Percentiles rank a stretch among this genome's conserved stretches.
phyloP scores from a whole-genome alignment of 306 rosid genomes.

The Datisca glomerata region DNA sequence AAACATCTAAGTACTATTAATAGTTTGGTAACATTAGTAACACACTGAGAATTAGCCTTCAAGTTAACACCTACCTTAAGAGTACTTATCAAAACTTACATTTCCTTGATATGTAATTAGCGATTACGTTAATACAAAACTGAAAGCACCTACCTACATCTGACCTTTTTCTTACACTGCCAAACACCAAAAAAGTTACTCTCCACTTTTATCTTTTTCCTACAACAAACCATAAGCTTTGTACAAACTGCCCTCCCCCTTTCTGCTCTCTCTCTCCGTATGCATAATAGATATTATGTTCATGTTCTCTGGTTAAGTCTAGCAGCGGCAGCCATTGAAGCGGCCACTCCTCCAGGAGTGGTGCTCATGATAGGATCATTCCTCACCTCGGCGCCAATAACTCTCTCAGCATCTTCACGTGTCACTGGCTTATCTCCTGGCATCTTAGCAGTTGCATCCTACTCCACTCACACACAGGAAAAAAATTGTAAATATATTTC shows the following conservation, averaged over 20 bases:
- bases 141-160: no score
- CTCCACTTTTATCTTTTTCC: neutral
- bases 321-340: slow-evolving; percentile 36
- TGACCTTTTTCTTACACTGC: no score
- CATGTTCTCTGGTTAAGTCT: slow-evolving; percentile 34
- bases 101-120: no score
- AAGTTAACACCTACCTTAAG: no score
- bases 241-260: neutral
- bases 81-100: no score
- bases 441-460: slow-evolving; percentile 33
- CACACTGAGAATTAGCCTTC: no score
- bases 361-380: slow-evolving; percentile 42
- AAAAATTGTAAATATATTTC: neutral
- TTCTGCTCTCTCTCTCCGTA: neutral
- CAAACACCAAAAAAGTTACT: no score
- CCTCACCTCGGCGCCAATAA: slow-evolving; percentile 51
- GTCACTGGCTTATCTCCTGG: slow-evolving; percentile 37
- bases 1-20: no score
- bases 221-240: neutral
- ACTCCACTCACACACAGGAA: neutral
- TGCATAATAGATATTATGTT: neutral
- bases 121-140: no score
- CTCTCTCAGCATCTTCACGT: slow-evolving; percentile 49
- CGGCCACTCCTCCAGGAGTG: slow-evolving; percentile 52
- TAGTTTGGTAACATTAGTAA: no score